Evolutionary conservation across 169 alveolate species (phyloP), one percentile per base, ranked within the genome.

Genomic region (Eimeria brunetti): DNA sequence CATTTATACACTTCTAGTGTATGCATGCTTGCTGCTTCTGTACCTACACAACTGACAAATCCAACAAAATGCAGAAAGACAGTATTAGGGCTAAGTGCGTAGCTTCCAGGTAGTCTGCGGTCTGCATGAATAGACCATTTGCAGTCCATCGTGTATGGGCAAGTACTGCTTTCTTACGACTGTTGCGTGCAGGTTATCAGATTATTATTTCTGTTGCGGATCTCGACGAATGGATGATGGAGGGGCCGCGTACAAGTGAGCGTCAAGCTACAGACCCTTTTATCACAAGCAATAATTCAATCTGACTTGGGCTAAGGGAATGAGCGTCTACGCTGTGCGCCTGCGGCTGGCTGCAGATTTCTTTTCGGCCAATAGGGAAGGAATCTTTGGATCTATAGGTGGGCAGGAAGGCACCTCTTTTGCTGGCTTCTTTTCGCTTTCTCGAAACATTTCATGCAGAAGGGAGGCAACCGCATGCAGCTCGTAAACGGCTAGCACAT

Each of bases 151-250:
- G 44, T 24, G 88, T 24, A 46, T 16, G 38, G 64, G 18, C 88
- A 53, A 33, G 51, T 49, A 22, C 16, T 81, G 64, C 11, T 81
- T 16, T 16, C 16, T 30, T 53, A 4, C 49, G 18, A 38, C 33
- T 6, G 18, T 11, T 81, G 73, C 89, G 49, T 51, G 46, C 91
- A 85, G 91, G 58, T n/a, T 85, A 85, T 60, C 91, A 85, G 38
- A 46, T 56, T 41, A 27, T 56, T 56, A 60, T 85, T 36, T 85
- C 78, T 18, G 58, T 38, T 18, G 51, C 41, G 9, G 91, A 85
- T 60, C 78, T 85, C 49, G 91, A 85, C 18, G 91, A 85, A 0
- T 85, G 91, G 91, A 85, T 85, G 91, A 85, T 85, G 62, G 91
- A 85, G 20, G 91, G 91, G 27, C 81, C 91, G 24, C 91, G 91